Percentiles rank a stretch among this genome's conserved stretches.
phyloP scores from a whole-genome alignment of 1,284 basidiomycete genomes.

The Ustilago bromivora region DNA sequence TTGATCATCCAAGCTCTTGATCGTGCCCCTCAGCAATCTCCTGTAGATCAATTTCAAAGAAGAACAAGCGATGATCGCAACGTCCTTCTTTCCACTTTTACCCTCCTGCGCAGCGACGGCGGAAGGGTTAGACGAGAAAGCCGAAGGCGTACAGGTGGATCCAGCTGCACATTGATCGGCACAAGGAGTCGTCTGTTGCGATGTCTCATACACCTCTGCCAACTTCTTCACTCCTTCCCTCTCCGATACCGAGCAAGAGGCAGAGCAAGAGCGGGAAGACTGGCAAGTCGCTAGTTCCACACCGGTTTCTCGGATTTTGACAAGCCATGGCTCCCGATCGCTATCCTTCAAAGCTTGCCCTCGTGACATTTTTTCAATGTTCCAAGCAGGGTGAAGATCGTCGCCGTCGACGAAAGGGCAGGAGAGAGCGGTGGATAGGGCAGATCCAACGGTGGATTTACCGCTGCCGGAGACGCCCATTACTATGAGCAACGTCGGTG shows the following conservation, averaged over 20 bases:
- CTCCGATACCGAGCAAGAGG: too few species aligned
- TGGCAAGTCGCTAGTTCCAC: slow-evolving; percentile 57
- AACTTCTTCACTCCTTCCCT: slow-evolving; percentile 4
- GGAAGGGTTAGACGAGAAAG: too few species aligned
- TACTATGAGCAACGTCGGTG: slow-evolving; percentile 34
- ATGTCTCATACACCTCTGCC: slow-evolving; percentile 37
- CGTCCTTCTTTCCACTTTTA: neutral
- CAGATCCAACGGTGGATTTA: slow-evolving; percentile 85
- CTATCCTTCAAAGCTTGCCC: slow-evolving; percentile 83
- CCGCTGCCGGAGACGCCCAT: slow-evolving; percentile 72
- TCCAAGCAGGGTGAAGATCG: slow-evolving; percentile 83
- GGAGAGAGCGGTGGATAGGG: slow-evolving; percentile 76
- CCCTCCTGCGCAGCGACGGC: too few species aligned
- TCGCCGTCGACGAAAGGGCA: slow-evolving; percentile 90
- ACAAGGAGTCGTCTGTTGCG: neutral
- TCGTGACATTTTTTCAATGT: slow-evolving; percentile 87
- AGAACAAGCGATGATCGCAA: slow-evolving; percentile 82
- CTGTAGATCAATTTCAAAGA: slow-evolving; percentile 85
- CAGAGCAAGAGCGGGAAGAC: too few species aligned
- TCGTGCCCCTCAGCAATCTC: slow-evolving; percentile 76
- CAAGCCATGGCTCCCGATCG: slow-evolving; percentile 87
- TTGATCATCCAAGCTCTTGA: slow-evolving; percentile 69
- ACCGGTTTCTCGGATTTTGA: slow-evolving; percentile 78
- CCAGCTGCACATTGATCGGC: neutral
- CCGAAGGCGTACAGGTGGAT: too few species aligned